Evolutionary conservation across 2,329 filamentous ascomycete species (phyloP).

Genomic region (Lecanosticta acicola): DNA sequence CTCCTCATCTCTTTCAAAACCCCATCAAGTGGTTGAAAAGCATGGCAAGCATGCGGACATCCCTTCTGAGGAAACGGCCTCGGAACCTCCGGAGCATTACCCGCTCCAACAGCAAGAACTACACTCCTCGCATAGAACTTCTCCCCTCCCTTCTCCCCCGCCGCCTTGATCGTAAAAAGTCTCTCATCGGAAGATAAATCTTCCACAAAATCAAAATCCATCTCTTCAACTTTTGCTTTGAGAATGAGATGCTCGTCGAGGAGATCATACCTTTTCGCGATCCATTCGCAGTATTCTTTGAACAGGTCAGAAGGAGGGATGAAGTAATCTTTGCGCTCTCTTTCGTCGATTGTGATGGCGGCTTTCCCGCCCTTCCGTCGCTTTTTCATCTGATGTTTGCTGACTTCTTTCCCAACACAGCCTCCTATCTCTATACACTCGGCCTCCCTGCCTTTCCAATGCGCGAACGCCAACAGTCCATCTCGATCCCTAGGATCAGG

Average conservation of each 20-base stretch:
- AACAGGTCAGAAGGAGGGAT: constrained; percentile 39
- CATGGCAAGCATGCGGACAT: constrained; percentile 55
- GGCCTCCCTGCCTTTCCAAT: constrained; percentile 53
- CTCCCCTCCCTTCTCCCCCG: too few species aligned
- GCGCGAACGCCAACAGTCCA: constrained; percentile 63
- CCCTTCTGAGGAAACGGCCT: constrained; percentile 31
- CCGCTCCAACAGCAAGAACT: constrained; percentile 66
- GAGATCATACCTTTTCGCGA: constrained; percentile 44
- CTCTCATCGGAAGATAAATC: constrained; percentile 44
- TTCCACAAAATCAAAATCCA: constrained; percentile 52
- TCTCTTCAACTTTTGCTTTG: constrained; percentile 55
- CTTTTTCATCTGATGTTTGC: constrained; percentile 70
- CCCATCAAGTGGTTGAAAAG: constrained; percentile 49
- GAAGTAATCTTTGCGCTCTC: constrained; percentile 45
- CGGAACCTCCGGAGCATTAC: constrained; percentile 51
- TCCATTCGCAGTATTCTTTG: constrained; percentile 37
- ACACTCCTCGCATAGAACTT: constrained; percentile 56
- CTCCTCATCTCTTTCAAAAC: constrained; percentile 45
- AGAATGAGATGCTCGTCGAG: constrained; percentile 48
- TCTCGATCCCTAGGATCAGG: constrained; percentile 71
- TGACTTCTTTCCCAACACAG: constrained; percentile 73
- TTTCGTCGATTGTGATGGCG: constrained; percentile 39
- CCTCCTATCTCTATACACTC: constrained; percentile 66
- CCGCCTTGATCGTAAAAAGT: constrained; percentile 64
- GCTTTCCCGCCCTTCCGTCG: constrained; percentile 37